Evolutionary conservation across 1,139 yeast species (phyloP), one percentile per base, ranked within the genome.

Genomic region (Yamadazyma siamensis): DNA sequence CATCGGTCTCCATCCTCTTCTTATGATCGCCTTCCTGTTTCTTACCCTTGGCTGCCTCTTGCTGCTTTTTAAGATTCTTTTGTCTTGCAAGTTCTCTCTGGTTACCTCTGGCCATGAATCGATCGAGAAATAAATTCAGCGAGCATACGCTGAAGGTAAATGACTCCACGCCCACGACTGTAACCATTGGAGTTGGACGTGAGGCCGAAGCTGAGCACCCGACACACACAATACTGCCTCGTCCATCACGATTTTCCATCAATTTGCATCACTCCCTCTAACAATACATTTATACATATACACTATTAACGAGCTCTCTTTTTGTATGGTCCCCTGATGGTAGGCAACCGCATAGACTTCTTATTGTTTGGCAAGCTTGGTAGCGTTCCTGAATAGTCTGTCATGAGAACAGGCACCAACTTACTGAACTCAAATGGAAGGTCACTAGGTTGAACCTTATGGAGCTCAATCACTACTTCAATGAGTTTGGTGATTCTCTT

Each of bases 61-160:
- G 75, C 51, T 75, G 81, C 61, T 89, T 89, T 67, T 89, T 91
- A 54, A 65, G 57, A 61, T 86, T 87, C 64, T 86, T 89, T 38
- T 81, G 88, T 54, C 98, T 75, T 17, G 96, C 96, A 49, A 85
- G 74, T 30, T 91, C 98, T 58, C 98, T 76, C 62, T 91, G 97
- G 60, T 91, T 91, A 19, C 98, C 98, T 69, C 98, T 77, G 31
- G 95, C 82, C 97, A 89, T 89, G 19, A 16, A 13, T 16, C 12
- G 6, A 21, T 6, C 11, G 23, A 21, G 11, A n/a, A 21, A 21
- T n/a, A n/a, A n/a, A n/a, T n/a, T n/a, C n/a, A n/a, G n/a, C n/a
- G n/a, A n/a, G n/a, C n/a, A n/a, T n/a, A n/a, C n/a, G n/a, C n/a
- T n/a, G n/a, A n/a, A n/a, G n/a, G n/a, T n/a, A n/a, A n/a, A n/a